Conservation (phyloP, 352 stramenopile species). For the Globisporangium canariense region DNA sequence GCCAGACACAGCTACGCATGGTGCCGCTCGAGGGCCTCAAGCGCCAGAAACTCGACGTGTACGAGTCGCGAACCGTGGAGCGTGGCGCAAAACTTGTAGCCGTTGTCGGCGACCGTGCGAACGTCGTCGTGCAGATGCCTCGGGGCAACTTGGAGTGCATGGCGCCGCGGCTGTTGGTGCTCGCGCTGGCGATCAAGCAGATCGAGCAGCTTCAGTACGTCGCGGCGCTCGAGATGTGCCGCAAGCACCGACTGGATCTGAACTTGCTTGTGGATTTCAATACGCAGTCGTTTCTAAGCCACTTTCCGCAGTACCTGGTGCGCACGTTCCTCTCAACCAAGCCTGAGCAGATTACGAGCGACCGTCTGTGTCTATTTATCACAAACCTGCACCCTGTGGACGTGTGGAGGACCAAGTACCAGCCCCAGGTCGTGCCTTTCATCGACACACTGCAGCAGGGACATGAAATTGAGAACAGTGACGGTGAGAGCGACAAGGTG, state of each 20-base stretch:
- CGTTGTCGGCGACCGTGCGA: conserved; percentile 43
- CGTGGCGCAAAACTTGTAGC: conserved; percentile 61
- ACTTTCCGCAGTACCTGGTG: conserved; percentile 30
- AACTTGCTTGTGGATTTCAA: conserved; percentile 77
- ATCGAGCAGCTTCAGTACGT: conserved; percentile 40
- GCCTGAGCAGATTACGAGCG: conserved; percentile 38
- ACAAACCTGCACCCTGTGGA: conserved; percentile 69
- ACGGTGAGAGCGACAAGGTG: conserved; percentile 32
- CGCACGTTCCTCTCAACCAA: conserved; percentile 27
- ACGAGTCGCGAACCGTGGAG: conserved; percentile 51
- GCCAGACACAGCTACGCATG: conserved; percentile 52
- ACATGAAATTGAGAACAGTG: background rate
- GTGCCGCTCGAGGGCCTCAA: conserved; percentile 30
- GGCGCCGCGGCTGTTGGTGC: conserved; percentile 52
- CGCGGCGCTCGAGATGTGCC: conserved; percentile 58
- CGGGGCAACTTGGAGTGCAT: conserved; percentile 77
- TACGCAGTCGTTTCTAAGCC: conserved; percentile 33
- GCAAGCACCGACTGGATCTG: conserved; percentile 75
- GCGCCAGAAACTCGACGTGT: conserved; percentile 16
- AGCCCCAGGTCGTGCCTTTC: conserved; percentile 33
- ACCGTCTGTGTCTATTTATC: conserved; percentile 71
- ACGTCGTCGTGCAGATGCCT: conserved; percentile 69
- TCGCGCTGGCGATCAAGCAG: conserved; percentile 41
- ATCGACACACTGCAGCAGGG: background rate
- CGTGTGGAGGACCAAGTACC: conserved; percentile 72